A percentile compares a stretch with the other conserved stretches of the same genome.
Evolutionary conservation across 257 asterid species (phyloP).

Genomic region (Craterostigma plantagineum): DNA sequence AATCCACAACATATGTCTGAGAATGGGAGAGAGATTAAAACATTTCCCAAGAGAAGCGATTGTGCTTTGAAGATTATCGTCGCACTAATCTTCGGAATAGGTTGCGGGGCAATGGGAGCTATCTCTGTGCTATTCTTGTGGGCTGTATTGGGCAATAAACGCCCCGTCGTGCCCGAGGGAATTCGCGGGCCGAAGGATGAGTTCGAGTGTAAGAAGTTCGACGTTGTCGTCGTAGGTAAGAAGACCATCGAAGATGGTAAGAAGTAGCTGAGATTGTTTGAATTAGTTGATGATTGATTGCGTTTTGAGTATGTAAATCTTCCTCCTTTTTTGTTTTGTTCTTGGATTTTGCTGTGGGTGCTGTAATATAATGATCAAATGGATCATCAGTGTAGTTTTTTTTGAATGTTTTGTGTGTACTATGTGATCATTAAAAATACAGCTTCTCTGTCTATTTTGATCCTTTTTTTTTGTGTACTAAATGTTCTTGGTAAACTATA

Average conservation of each 20-base stretch:
- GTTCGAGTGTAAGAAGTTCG: slow-evolving; percentile 26
- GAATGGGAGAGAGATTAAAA: slow-evolving; percentile 9
- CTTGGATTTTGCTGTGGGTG: too few relatives aligned
- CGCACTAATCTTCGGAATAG: slow-evolving; percentile 50
- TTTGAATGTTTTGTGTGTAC: too few relatives aligned
- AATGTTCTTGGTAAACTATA: too few relatives aligned
- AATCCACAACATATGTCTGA: slow-evolving; percentile 30
- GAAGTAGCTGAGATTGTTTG: background rate
- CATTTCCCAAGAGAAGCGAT: slow-evolving; percentile 23
- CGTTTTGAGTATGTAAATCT: too few relatives aligned
- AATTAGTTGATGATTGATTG: too few relatives aligned
- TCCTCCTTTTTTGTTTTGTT: too few relatives aligned
- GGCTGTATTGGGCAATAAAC: slow-evolving; percentile 36
- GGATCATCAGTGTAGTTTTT: too few relatives aligned
- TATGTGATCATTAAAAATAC: too few relatives aligned
- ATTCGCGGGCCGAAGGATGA: slow-evolving; percentile 10
- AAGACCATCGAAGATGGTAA: slow-evolving; percentile 48
- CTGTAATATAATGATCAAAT: too few relatives aligned
- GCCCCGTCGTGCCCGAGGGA: slow-evolving; percentile 69
- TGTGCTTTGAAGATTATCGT: slow-evolving; percentile 40
- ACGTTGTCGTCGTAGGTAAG: slow-evolving; percentile 20
- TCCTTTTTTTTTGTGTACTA: too few relatives aligned
- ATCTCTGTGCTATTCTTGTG: slow-evolving; percentile 38
- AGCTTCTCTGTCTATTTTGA: too few relatives aligned
- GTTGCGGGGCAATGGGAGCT: slow-evolving; percentile 71